Base-by-base conservation (phyloP, 352 stramenopile genomes). In the Phytophthora uliginosa region DNA sequence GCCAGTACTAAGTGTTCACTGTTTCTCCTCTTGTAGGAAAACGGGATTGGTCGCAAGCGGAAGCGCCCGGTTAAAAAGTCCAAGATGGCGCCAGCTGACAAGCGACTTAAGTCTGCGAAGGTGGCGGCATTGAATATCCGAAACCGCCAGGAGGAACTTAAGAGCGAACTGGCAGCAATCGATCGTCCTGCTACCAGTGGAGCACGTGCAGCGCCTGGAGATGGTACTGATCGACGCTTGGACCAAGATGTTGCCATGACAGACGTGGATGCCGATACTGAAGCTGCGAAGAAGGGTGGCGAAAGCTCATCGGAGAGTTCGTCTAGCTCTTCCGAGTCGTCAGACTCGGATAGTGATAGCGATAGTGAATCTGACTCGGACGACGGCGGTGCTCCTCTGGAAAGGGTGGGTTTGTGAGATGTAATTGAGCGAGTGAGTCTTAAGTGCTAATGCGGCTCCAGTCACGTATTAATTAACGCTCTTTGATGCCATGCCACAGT, bases 331-430 rank as follows among this genome's bases (percentile, higher is more conserved):
- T 94, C 83, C 55, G 86, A 93, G 66, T 94, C 85, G 18, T 91
- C 82, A 18, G 88, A 96, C 65, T 97, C 90, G 54, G 90, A 95
- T 71, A 95, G 83, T 74, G 87, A 94, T 73, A 95, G 88, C 81
- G 88, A 95, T 74, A 95, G 88, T 83, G 88, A 95, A 34, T 94
- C 84, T 34, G 90, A 96, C 66, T 97, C 88, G 36, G 86, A 95
- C 51, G 90, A 91, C 38, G 77, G 73, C 50, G 86, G 76, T 51
- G 82, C 77, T 82, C 88, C 87, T 87, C 79, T 97, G 28, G 79
- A 97, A 89, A 86, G 87, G 88, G 89, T 95, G 80, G 79, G 86
- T 95, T 85, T 89, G 68, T 86, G 70, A 84, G 57, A 77, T 86
- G 55, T 88, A 86, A 76, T 81, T 82, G 67, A 78, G 58, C 50